A percentile compares a stretch with the other conserved stretches of the same genome.
phyloP scores from a whole-genome alignment of 805 yeast genomes.

The Dipodascopsis uninucleata region DNA sequence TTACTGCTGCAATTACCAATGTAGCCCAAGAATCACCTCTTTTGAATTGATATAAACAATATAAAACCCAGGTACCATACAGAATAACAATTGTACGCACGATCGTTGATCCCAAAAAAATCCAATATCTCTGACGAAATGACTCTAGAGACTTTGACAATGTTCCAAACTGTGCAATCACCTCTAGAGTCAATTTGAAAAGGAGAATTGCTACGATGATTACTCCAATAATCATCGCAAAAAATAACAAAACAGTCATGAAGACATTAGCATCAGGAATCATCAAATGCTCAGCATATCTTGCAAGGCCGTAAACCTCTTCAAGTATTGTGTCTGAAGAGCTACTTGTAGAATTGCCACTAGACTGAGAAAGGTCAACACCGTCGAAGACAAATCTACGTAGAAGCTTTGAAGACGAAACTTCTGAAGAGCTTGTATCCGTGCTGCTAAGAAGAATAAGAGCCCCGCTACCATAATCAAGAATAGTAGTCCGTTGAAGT shows the following conservation, averaged over 20 bases:
- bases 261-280: slow-evolving; percentile 37
- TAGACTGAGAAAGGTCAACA: slow-evolving; percentile 5
- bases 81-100: slow-evolving; percentile 33
- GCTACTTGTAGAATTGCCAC: slow-evolving; percentile 5
- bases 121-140: slow-evolving; percentile 31
- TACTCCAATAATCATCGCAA: slow-evolving; percentile 32
- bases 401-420: slow-evolving; percentile 10
- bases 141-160: slow-evolving; percentile 22
- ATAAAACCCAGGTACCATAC: slow-evolving; percentile 37
- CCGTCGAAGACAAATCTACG: slow-evolving; percentile 16
- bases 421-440: slow-evolving; percentile 1
- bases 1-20: slow-evolving; percentile 33
- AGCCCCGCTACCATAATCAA: slow-evolving; percentile 18
- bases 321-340: slow-evolving; percentile 18
- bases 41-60: slow-evolving; percentile 35
- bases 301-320: slow-evolving; percentile 33
- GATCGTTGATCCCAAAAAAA: slow-evolving; percentile 29
- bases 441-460: slow-evolving; percentile 9
- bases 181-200: slow-evolving; percentile 32
- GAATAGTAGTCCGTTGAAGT: slow-evolving; percentile 22
- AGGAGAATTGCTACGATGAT: slow-evolving; percentile 28
- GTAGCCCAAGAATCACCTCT: slow-evolving; percentile 36
- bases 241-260: slow-evolving; percentile 36
- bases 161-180: slow-evolving; percentile 15
- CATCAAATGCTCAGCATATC: slow-evolving; percentile 33